A percentile compares a stretch with the other conserved stretches of the same genome.
Conservation (phyloP, 331 rosid genomes). For the Quercus tomentella region DNA sequence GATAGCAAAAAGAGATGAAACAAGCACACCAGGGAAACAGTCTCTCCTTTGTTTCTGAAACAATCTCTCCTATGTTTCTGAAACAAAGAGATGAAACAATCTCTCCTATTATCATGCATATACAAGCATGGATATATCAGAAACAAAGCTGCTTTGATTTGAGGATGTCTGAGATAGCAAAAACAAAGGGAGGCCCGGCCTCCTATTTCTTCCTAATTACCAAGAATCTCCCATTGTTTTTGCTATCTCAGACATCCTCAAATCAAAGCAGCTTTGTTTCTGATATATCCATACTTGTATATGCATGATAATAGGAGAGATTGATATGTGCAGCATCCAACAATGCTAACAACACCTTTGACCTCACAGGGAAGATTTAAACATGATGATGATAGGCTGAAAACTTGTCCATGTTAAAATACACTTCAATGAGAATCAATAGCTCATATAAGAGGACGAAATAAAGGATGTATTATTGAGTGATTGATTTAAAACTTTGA, state of each 20-base stretch:
- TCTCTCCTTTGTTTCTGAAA: too few relatives aligned
- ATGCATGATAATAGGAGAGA: not conserved
- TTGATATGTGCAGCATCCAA: not conserved
- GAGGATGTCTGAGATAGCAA: not conserved
- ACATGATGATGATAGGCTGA: not conserved
- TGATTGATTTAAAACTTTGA: not conserved
- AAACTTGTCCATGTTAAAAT: not conserved
- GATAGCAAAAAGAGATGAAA: not conserved
- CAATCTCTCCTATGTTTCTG: too few relatives aligned
- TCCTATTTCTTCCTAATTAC: not conserved
- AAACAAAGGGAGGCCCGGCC: not conserved
- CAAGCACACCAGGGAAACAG: not conserved
- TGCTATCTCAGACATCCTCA: not conserved
- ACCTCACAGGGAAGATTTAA: not conserved
- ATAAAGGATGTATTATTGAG: not conserved
- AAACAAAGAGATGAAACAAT: not conserved
- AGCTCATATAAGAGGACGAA: not conserved
- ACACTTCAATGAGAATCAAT: not conserved
- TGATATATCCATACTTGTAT: not conserved
- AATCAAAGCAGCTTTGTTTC: not conserved
- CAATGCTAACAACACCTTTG: not conserved
- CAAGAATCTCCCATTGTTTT: not conserved
- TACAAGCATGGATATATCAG: not conserved
- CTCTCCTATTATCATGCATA: not conserved
- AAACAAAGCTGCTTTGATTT: not conserved